phyloP scores from a whole-genome alignment of 306 rosid genomes.

The Cucurbita argyrosperma region DNA sequence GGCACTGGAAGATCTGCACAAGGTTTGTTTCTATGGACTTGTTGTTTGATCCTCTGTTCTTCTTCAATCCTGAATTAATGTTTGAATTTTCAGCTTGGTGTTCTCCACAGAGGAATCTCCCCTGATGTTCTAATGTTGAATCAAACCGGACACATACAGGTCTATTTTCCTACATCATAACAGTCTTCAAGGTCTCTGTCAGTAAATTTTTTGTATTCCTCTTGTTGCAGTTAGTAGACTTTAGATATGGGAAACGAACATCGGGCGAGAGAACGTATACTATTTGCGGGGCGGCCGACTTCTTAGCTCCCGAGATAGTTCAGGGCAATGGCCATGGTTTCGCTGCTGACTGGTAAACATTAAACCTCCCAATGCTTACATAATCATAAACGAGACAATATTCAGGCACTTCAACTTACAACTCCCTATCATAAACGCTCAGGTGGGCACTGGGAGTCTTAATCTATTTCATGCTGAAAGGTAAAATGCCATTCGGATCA shows the following conservation, averaged over 20 bases:
- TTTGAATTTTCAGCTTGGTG: constrained; percentile 63
- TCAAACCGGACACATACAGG: constrained; percentile 76
- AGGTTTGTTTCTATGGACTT: constrained; percentile 35
- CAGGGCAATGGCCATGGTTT: constrained; percentile 94
- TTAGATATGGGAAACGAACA: constrained; percentile 68
- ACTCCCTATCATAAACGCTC: constrained; percentile 4
- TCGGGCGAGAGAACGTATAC: constrained; percentile 73
- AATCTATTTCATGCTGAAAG: constrained; percentile 64
- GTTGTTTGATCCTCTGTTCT: not conserved
- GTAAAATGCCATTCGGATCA: constrained; percentile 91
- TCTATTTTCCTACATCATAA: constrained; percentile 5
- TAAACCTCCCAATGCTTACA: not conserved
- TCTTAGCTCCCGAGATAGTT: constrained; percentile 81
- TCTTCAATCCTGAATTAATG: not conserved
- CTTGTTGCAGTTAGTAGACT: constrained; percentile 62
- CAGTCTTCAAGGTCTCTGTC: not conserved
- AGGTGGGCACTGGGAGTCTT: constrained; percentile 98
- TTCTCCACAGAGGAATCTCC: constrained; percentile 92
- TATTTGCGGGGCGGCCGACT: constrained; percentile 77
- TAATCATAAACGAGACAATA: not conserved
- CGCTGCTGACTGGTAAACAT: constrained; percentile 78
- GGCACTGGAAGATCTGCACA: constrained; percentile 70
- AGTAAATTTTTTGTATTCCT: not conserved
- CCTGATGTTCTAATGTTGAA: constrained; percentile 75
- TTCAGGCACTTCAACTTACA: not conserved